A percentile compares a stretch with the other conserved stretches of the same genome.
These are phyloP conservation scores for Nemania sp. DNA, from an alignment of 2,329 filamentous ascomycete species.

Conservation along the genomic window DNA sequence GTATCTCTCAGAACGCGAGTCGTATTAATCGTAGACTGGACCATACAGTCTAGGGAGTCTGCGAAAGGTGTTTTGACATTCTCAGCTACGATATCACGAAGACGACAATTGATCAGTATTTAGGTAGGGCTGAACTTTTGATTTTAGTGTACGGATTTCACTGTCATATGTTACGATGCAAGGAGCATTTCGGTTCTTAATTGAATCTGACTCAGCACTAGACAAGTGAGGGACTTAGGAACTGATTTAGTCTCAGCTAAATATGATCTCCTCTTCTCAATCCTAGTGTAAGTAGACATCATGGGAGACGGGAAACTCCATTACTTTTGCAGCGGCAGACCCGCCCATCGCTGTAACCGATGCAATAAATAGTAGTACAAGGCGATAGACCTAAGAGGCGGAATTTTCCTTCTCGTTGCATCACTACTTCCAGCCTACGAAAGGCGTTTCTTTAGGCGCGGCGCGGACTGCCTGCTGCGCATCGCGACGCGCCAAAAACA, in stretches of 20 bases:
- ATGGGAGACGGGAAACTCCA: not conserved
- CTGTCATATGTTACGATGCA: not conserved
- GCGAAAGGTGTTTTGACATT: too few relatives aligned
- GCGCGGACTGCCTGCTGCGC: not conserved
- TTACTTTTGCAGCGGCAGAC: too few relatives aligned
- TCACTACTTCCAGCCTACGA: too few relatives aligned
- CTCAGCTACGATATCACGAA: too few relatives aligned
- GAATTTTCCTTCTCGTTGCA: constrained; percentile 1
- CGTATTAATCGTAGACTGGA: too few relatives aligned
- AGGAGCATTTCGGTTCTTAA: not conserved
- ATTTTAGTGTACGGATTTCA: too few relatives aligned
- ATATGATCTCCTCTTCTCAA: constrained; percentile 1
- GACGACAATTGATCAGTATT: too few relatives aligned
- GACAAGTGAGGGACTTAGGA: not conserved
- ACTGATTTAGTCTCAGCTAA: not conserved
- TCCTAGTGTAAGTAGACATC: not conserved
- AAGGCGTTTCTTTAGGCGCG: not conserved
- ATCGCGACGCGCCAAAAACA: not conserved
- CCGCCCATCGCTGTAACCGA: too few relatives aligned
- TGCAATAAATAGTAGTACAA: too few relatives aligned
- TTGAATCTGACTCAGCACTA: constrained; percentile 14
- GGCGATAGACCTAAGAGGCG: too few relatives aligned
- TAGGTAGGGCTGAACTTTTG: not conserved
- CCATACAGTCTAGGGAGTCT: too few relatives aligned
- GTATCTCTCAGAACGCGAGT: too few relatives aligned